Base-by-base conservation (phyloP, 192 early-diverging fungal genomes). In the Pilobolus umbonatus region DNA sequence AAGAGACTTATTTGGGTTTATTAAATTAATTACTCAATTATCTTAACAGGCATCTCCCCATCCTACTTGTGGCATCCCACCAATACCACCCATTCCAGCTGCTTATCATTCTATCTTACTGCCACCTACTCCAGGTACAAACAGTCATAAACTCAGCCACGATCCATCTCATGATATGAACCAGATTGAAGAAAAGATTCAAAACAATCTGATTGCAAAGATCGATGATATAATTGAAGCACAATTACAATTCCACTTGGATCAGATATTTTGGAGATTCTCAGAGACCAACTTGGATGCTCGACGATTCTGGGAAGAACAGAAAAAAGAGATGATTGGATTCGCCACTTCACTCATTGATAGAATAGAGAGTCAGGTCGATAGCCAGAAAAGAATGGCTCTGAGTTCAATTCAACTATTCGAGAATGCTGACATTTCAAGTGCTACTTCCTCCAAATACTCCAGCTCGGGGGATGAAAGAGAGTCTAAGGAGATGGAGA, bases 211-310 rank as follows among this genome's bases (percentile, higher is more conserved):
- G 24, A 22, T 61, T 8, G 31, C 34, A 21, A 34, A 29, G 5
- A 51, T 61, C 19, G 36, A 51, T 31, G 60, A 52, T 12, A 26
- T 48, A 12, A 61, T 61, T 24, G 49, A 50, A 28, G 43, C 48
- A 11, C 60, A 61, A 21, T 47, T 61, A 17, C 60, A 61, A 14
- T 50, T 46, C 0, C 45, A 61, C 5, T 22, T 61, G 8, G 45
- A 38, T n/a, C 60, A 61, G 19, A 24, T 61, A 29, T 19, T 61
- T 19, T 61, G 60, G 60, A 50, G 46, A 26, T 19, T 49, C 14
- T 52, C 60, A n/a, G 48, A 61, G 14, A 61, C 36, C 24, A 47
- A 61, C 40, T 22, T 52, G 26, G 60, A 61, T 3, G 49, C 60
- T 11, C 49, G 49, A 15, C 11, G 25, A 42, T 61, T 61, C 38